These are phyloP conservation scores for Pochonia chlamydosporia DNA, from an alignment of 2,329 filamentous ascomycete genomes.

Conservation along the genomic window DNA sequence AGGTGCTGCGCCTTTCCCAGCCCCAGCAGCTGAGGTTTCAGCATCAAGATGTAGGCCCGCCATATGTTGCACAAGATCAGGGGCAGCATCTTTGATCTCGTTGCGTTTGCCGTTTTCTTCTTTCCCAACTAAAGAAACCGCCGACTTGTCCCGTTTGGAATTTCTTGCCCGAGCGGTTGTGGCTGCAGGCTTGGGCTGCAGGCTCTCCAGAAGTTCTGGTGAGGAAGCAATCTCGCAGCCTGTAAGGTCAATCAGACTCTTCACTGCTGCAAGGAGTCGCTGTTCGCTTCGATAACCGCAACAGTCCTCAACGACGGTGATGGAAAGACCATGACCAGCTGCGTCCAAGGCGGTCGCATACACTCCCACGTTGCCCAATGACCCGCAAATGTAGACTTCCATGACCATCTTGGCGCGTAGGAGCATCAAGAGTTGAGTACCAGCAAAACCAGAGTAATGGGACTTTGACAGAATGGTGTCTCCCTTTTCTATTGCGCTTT, in stretches of 20 bases:
- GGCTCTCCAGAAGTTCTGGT: slow-evolving; percentile 45
- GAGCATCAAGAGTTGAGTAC: slow-evolving; percentile 65
- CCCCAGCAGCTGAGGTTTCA: slow-evolving; percentile 15
- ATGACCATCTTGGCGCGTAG: slow-evolving; percentile 83
- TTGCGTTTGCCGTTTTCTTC: not conserved
- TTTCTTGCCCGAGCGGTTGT: slow-evolving; percentile 6
- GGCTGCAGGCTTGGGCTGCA: slow-evolving; percentile 13
- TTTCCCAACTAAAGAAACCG: not conserved
- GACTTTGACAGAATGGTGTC: slow-evolving; percentile 60
- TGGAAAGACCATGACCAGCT: slow-evolving; percentile 78
- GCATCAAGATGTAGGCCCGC: slow-evolving; percentile 23
- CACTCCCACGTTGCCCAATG: slow-evolving; percentile 79
- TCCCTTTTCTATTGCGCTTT: slow-evolving; percentile 36
- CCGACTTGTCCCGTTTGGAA: not conserved
- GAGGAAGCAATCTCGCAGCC: slow-evolving; percentile 62
- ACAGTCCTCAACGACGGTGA: slow-evolving; percentile 84
- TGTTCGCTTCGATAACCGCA: slow-evolving; percentile 69
- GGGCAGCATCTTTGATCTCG: slow-evolving; percentile 9
- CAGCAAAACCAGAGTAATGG: slow-evolving; percentile 82
- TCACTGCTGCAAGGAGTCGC: slow-evolving; percentile 66
- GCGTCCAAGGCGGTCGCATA: slow-evolving; percentile 91
- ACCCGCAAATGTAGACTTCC: slow-evolving; percentile 83
- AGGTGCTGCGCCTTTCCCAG: slow-evolving; percentile 1
- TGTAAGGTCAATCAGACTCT: slow-evolving; percentile 66
- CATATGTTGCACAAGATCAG: slow-evolving; percentile 26